Evolutionary conservation across 768 basidiomycete genomes (phyloP), one percentile per base, ranked within the genome.

Genomic region (Amanita fuliginea): DNA sequence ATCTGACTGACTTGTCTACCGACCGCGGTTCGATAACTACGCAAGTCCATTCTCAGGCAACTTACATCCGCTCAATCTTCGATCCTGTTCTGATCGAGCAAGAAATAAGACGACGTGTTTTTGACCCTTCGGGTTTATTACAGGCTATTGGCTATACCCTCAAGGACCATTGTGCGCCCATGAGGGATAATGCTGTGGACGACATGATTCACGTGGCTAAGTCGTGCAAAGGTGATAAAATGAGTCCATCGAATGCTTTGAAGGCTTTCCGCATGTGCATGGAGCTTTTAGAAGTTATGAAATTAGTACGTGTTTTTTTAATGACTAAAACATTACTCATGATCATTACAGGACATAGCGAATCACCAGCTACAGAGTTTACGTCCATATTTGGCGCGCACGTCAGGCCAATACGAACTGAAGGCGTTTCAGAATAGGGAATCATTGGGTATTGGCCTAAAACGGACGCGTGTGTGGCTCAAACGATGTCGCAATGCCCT

Each of bases 251-350:
- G 49, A 80, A 83, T 54, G 81, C 84, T 7, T 78, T 90, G 42
- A 74, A 69, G 50, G 87, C 89, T 6, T 74, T 94, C 51, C 72
- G 84, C 53, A 74, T 83, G 74, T 90, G 89, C 68, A 78, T 93
- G 62, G 91, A 94, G 60, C 82, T 95, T 54, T 71, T 94, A 34
- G 93, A 95, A 67, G 76, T 94, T 52, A 95, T 96, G 93, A 94
- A 94, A 73, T 74, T 96, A 59, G 92, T 88, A 60, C 60, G 87
- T 77, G 40, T 28, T 53, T 55, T 47, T 40, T 40, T 42, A 35
- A 42, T 50, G 32, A 53, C 54, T 56, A 46, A 55, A 61, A 35
- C 59, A 51, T 53, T 55, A 42, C 46, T 53, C 35, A 54, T 48
- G 43, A 54, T 54, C 53, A 24, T 22, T 60, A 36, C 59, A 95